A percentile compares a stretch with the other conserved stretches of the same genome.
Conservation (phyloP, 148 eudicot species). For the Fallopia convolvulus region DNA sequence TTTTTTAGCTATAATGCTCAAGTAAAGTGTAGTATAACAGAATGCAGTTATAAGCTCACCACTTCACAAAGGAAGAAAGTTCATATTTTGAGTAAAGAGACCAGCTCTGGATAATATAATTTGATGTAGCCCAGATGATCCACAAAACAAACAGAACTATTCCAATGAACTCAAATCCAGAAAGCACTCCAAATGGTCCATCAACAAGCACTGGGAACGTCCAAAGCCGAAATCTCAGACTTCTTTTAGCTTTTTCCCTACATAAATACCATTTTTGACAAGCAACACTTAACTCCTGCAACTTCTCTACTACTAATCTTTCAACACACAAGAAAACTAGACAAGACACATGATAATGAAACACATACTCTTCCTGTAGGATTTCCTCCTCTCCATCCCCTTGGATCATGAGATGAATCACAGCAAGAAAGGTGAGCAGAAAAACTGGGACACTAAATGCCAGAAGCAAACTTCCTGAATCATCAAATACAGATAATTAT, state of each 20-base stretch:
- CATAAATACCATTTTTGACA: slow-evolving; percentile 7
- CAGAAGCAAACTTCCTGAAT: slow-evolving; percentile 62
- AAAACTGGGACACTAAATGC: slow-evolving; percentile 57
- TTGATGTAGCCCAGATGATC: slow-evolving; percentile 48
- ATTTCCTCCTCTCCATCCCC: slow-evolving; percentile 40
- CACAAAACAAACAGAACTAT: slow-evolving; percentile 41
- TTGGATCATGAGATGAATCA: slow-evolving; percentile 37
- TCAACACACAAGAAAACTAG: not conserved
- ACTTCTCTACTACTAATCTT: not conserved
- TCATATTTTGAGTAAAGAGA: slow-evolving; percentile 18
- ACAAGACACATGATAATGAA: not conserved
- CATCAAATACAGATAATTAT: not conserved
- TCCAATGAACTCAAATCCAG: slow-evolving; percentile 75
- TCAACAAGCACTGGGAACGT: slow-evolving; percentile 82
- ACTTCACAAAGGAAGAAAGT: slow-evolving; percentile 25
- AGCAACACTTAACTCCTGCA: not conserved
- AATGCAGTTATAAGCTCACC: slow-evolving; percentile 23
- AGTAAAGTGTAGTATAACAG: not conserved
- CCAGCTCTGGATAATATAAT: slow-evolving; percentile 26
- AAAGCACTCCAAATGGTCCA: slow-evolving; percentile 86
- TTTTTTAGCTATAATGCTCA: not conserved
- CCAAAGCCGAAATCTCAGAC: slow-evolving; percentile 59
- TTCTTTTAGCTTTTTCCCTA: slow-evolving; percentile 42
- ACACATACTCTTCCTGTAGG: slow-evolving; percentile 38
- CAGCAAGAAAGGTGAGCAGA: slow-evolving; percentile 55